Evolutionary conservation across 495 filamentous ascomycete species (phyloP).

Genomic region (Hypoxylon fragiforme): DNA sequence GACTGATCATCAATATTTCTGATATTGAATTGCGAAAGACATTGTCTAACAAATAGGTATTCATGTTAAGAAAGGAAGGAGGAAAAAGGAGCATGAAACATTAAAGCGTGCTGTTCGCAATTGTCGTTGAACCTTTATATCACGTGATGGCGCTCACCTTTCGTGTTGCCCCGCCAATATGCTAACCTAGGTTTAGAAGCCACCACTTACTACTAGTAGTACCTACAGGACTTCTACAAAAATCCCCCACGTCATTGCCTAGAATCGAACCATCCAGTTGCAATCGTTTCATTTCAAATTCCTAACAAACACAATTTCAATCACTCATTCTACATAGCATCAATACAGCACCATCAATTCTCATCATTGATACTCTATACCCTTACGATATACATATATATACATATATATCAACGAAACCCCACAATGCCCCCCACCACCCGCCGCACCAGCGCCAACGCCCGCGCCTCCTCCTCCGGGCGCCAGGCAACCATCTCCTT

Average conservation of each 20-base stretch:
- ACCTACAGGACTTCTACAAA: no score
- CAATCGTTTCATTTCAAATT: background rate
- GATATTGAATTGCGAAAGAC: no score
- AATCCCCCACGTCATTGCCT: conserved; percentile 39
- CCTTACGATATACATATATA: background rate
- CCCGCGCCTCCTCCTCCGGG: conserved; percentile 40
- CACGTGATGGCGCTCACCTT: conserved; percentile 41
- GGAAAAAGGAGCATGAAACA: no score
- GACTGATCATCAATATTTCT: no score
- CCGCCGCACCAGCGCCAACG: conserved; percentile 57
- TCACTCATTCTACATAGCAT: background rate
- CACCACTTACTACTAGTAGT: no score
- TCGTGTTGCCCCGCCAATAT: conserved; percentile 46
- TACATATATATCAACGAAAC: background rate
- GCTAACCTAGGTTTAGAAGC: conserved; percentile 8
- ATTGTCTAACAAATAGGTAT: no score
- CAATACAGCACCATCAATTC: conserved; percentile 2
- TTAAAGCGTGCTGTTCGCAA: no score
- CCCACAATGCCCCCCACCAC: conserved; percentile 70
- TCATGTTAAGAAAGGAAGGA: no score
- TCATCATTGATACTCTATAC: background rate
- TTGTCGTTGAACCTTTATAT: no score
- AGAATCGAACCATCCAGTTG: background rate
- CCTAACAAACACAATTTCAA: background rate
- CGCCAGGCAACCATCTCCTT: conserved; percentile 78